Evolutionary conservation across 2,329 filamentous ascomycete genomes (phyloP).

Genomic region (Diaporthe ilicicola): DNA sequence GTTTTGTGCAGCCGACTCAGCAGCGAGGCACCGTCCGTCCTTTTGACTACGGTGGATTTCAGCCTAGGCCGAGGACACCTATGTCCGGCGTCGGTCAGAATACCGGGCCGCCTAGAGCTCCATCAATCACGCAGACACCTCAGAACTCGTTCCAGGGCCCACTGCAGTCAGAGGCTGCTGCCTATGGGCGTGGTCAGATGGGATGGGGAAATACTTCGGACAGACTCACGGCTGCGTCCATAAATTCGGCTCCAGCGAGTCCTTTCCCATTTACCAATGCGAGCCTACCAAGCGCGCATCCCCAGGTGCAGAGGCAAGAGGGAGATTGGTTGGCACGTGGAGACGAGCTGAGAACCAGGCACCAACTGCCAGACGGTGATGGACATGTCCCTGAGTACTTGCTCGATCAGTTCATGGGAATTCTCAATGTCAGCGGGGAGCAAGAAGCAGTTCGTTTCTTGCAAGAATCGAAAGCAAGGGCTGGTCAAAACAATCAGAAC

Average conservation of each 20-base stretch:
- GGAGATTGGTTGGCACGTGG: neutral
- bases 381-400: constrained; percentile 15
- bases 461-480: neutral
- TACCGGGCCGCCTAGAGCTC: neutral
- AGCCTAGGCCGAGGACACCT: neutral
- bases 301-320: neutral
- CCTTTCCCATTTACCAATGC: neutral
- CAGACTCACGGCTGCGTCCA: neutral
- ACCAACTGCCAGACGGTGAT: neutral
- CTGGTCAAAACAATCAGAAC: neutral
- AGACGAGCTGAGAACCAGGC: too few species aligned
- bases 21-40: too few species aligned
- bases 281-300: neutral
- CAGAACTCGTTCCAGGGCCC: neutral
- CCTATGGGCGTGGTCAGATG: too few species aligned
- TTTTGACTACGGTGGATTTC: neutral
- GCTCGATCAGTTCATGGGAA: neutral
- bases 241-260: neutral
- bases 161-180: neutral
- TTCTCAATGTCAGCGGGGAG: neutral
- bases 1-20: neutral
- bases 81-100: neutral
- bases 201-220: too few species aligned
- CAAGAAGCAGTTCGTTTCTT: constrained; percentile 1
- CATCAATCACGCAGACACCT: neutral